Evolutionary conservation across 2,329 filamentous ascomycete genomes (phyloP), one percentile per base, ranked within the genome.

Genomic region (Bipolaris cookei): DNA sequence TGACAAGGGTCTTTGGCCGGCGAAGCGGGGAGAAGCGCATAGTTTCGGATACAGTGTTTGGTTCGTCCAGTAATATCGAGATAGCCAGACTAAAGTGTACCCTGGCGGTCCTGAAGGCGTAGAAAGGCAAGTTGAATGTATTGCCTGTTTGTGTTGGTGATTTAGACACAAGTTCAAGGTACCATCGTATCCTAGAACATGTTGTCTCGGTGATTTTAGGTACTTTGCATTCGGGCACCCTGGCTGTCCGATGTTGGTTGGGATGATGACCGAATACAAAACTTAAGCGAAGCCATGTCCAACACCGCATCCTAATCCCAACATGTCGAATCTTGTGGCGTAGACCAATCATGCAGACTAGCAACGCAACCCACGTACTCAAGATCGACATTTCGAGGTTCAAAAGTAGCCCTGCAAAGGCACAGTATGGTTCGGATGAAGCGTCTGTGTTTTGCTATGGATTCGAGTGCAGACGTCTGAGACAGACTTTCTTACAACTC

Each of bases 381-480:
- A 64, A 59, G 57, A 51, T 63, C 58, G 58, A 67, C 62, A 59
- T 67, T 65, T 68, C 68, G 70, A 66, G 63, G 61, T 63, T 64
- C 68, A 73, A 63, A 72, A 68, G 69, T 63, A 75, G 72, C 68
- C 69, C 56, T 65, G 71, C 70, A 74, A 73, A 74, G 72, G 71
- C 74, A 77, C 74, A 76, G 71, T 74, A 54, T 66, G 71, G 68
- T 76, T 75, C 73, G 72, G 71, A 64, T 75, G 75, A 77, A 76
- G 66, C 75, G 72, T 76, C 75, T 78, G 79, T 80, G 77, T 80
- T 88, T 85, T 89, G 88, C 88, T 90, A 90, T 87, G 87, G 84
- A 87, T 74, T 78, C 78, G 78, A 84, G 86, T 86, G 84, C 86
- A 85, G 77, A 83, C 84, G 87, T 86, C 87, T 90, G 85, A 86